Base-by-base conservation (phyloP, 1,284 basidiomycete genomes). In the Wallemia mellicola region DNA sequence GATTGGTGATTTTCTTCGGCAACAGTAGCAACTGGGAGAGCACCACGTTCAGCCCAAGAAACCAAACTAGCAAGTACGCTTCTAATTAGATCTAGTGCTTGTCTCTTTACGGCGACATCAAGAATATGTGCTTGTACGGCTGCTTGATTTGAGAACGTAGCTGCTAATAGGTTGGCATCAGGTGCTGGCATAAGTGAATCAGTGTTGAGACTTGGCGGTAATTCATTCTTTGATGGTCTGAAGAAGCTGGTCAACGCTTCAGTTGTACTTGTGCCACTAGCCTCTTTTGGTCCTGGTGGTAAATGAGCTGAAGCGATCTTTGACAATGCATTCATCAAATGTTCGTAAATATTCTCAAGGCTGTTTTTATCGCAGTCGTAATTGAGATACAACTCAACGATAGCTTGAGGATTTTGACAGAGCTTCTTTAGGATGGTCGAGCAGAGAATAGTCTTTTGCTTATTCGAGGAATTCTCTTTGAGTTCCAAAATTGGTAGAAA, bases 401-500 rank as follows among this genome's bases (percentile, higher is more conserved):
- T 74, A 5, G 89, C 88, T 69, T 95, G 91, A 1, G 91, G 88
- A 66, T 95, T 89, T 68, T 91, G 83, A 66, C 84, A 89, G 17
- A 96, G 73, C 57, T 84, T 79, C 2, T 62, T 63, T 27, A 83
- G 81, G 59, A 91, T 71, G 77, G 91, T 86, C 54, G 79, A 80
- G 58, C 95, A 75, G 60, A 95, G 83, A 58, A 87, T 79, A 2
- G 82, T 83, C 71, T 96, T 95, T 68, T 95, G 94, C 67, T 86
- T 87, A 59, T 94, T 73, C 0, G 91, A 94, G 11, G 92, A 87
- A 25, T 17, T 57, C 24, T 85, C 95, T 66, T 83, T 81, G 91
- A 99, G 96, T 73, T 99, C 94, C 59, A 99, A 74, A 59, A 99
- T 95, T 1, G 94, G 94, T 61, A 99, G 80, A 73, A 98, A 99